Base-by-base conservation (phyloP, 169 alveolate species). In the Plasmodium vivax region DNA sequence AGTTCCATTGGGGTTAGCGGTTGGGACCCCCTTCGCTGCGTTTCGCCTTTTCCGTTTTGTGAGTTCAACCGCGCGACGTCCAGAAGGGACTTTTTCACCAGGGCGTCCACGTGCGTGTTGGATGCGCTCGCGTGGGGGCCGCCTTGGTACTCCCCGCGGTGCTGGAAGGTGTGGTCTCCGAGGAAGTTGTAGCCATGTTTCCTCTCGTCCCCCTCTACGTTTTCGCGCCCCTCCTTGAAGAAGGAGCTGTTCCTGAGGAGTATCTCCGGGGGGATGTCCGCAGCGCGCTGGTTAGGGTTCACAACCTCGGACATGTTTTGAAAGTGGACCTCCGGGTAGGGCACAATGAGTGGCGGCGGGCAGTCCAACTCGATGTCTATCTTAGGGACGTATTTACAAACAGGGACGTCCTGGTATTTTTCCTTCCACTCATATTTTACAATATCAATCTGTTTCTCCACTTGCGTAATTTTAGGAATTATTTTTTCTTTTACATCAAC, bases 301-400 rank as follows among this genome's bases (percentile, higher is more conserved):
- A 92, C 16, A 72, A 92, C 80, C 62, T 92, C 75, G 36, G 95
- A 71, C 27, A 58, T 82, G 38, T 94, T 95, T 85, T 95, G 96
- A 90, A 93, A 92, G 71, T 95, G 96, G 12, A 94, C 95, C 56
- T 95, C 97, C 1, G 97, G 96, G 93, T 97, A 97, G 12, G 98
- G 98, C 5, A 97, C 97, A 47, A 97, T 97, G 71, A 97, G 95
- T 19, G 98, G 98, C 23, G 98, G 97, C 32, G 98, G 98, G 85
- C 98, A 97, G 81, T 96, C 98, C 45, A 97, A 96, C 81, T 97
- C 98, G 27, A 97, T 98, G 82, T 97, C 98, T 81, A 97, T 96
- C 85, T 97, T 97, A 27, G 98, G 98, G 8, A 97, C 97, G 85
- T 97, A 97, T 92, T 97, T 97, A 84, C 96, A 96, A 36, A 97